Evolutionary conservation across 139 green algal species (phyloP).

Genomic region (Chlorella vulgaris): DNA sequence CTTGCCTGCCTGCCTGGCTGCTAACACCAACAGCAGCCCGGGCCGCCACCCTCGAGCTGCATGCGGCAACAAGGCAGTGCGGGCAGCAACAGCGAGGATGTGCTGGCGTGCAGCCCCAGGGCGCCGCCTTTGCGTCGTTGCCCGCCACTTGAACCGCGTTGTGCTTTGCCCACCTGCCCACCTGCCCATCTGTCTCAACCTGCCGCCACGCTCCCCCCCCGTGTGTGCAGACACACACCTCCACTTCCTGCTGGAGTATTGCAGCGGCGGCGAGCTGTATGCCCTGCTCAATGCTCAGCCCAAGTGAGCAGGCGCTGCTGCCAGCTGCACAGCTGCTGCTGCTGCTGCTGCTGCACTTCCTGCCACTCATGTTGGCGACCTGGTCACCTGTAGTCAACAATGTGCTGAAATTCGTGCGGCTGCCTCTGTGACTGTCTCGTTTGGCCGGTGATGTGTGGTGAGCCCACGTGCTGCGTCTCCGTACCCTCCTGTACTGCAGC

Average conservation of each 20-base stretch:
- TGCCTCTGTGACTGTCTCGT: no score
- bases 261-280: slow-evolving; percentile 84
- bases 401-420: no score
- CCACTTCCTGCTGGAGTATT: slow-evolving; percentile 84
- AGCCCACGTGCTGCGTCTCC: no score
- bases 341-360: not conserved
- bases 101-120: no score
- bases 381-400: no score
- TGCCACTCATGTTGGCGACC: no score
- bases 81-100: no score
- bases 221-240: slow-evolving; percentile 74
- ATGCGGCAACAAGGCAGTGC: no score
- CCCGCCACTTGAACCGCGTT: not conserved
- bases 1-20: no score
- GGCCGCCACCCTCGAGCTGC: no score
- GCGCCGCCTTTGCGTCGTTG: not conserved
- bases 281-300: slow-evolving; percentile 72
- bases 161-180: not conserved
- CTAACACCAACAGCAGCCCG: no score
- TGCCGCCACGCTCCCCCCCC: not conserved
- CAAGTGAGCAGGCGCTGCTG: not conserved
- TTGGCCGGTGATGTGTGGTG: not conserved
- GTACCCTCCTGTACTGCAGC: slow-evolving; percentile 17
- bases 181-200: not conserved
- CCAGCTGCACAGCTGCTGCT: no score